Percentiles rank a stretch among this genome's conserved stretches.
Conservation (phyloP, 805 yeast species). For the Candida lessepsii region DNA sequence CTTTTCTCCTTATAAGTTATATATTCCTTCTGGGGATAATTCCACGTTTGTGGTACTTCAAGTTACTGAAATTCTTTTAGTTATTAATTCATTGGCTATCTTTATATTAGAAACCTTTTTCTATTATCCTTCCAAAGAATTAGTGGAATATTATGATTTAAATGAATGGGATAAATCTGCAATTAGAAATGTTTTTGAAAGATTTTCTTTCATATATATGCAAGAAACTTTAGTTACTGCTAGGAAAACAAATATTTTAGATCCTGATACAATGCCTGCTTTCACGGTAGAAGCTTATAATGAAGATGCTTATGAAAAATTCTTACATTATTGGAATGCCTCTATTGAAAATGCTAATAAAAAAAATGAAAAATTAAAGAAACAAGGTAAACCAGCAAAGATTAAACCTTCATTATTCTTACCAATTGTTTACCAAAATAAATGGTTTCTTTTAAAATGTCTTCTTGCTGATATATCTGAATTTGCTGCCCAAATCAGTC, state of each 20-base stretch:
- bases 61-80: constrained; percentile 16
- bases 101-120: constrained; percentile 18
- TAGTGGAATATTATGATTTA: constrained; percentile 19
- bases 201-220: constrained; percentile 13
- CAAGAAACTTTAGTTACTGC: constrained; percentile 10
- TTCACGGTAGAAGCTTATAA: constrained; percentile 16
- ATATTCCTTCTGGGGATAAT: constrained; percentile 10
- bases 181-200: constrained; percentile 19
- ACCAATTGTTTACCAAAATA: constrained; percentile 5
- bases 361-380: constrained; percentile 10
- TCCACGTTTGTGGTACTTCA: constrained; percentile 10
- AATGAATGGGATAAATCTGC: constrained; percentile 27
- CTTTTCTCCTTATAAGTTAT: constrained; percentile 19
- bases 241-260: constrained; percentile 10
- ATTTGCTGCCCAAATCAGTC: constrained; percentile 14
- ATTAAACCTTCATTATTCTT: constrained; percentile 13
- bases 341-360: constrained; percentile 16
- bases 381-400: constrained; percentile 17
- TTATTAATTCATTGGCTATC: constrained; percentile 18
- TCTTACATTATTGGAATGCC: constrained; percentile 24
- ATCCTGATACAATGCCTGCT: constrained; percentile 63
- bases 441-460: constrained; percentile 6
- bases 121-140: constrained; percentile 21
- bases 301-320: constrained; percentile 18
- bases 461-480: constrained; percentile 13